These are phyloP conservation scores for Penicillium concentricum DNA, from an alignment of 2,329 filamentous ascomycete species.

Conservation along the genomic window DNA sequence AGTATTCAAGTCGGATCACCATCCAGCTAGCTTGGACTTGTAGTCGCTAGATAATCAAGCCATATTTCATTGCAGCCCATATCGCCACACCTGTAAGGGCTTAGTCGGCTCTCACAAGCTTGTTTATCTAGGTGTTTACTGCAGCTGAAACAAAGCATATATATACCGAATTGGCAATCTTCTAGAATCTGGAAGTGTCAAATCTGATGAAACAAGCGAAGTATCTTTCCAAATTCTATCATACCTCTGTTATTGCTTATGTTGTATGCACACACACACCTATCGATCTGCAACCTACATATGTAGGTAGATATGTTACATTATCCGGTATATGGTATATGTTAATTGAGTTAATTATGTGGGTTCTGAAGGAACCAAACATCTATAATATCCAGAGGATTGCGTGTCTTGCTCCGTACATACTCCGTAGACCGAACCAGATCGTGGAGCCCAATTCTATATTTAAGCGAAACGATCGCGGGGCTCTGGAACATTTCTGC, in stretches of 20 bases:
- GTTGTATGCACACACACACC: background rate
- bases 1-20: background rate
- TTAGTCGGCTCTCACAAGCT: background rate
- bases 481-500: slow-evolving; percentile 8
- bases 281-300: background rate
- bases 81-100: background rate
- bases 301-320: background rate
- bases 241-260: background rate
- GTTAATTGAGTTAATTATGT: background rate
- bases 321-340: background rate
- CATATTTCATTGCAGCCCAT: background rate
- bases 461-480: slow-evolving; percentile 10
- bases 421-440: background rate
- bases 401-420: no score
- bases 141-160: background rate
- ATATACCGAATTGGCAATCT: background rate
- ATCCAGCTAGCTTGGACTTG: background rate
- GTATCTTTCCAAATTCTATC: background rate
- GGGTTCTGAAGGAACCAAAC: background rate
- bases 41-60: background rate
- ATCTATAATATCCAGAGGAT: background rate
- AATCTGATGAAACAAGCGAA: background rate
- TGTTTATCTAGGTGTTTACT: background rate
- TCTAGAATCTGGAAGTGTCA: background rate
- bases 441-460: slow-evolving; percentile 10